Evolutionary conservation across 2,329 filamentous ascomycete genomes (phyloP), one percentile per base, ranked within the genome.

Genomic region (Mollisia scopiformis): DNA sequence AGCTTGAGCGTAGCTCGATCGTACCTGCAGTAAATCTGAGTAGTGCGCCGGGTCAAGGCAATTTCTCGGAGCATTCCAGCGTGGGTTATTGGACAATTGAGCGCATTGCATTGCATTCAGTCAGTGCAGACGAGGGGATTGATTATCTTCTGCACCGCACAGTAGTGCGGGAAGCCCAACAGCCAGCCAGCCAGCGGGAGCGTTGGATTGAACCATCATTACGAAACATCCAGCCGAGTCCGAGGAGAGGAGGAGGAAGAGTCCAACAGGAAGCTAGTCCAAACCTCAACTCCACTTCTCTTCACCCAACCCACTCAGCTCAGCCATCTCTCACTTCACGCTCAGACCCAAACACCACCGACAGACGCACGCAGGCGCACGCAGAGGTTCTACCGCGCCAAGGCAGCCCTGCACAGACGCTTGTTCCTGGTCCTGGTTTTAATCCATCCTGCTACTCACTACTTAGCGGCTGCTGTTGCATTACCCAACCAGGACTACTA

Each of bases 21-120:
- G n/a, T 35, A 35, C 6, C 11, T 35, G 31, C 31, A 35, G 31
- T 35, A 14, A 13, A 8, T 14, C 31, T 35, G 31, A 35, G 31
- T 35, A 35, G 31, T 46, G 55, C 41, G 46, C 39, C 46, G 46
- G 39, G 28, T 43, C 53, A 56, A 57, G 52, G 55, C 51, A 56
- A 59, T 59, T 55, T 58, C 37, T 68, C 63, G 68, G 68, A 62
- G 57, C 55, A 61, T 61, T 62, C 63, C 59, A 64, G 13, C 25
- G 16, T 23, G 14, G 19, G 25, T 23, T 39, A 61, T 61, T 61
- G 58, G 47, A 14, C 46, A 31, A 30, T 39, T 10, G 8, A 19
- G 23, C 21, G n/a, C 19, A 47, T 47, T 31, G 28, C 27, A 53
- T 6, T 6, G 16, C 16, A 3, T 3, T 10, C 11, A 14, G 8